Evolutionary conservation across 805 yeast genomes (phyloP).

Genomic region (Metschnikowia borealis): DNA sequence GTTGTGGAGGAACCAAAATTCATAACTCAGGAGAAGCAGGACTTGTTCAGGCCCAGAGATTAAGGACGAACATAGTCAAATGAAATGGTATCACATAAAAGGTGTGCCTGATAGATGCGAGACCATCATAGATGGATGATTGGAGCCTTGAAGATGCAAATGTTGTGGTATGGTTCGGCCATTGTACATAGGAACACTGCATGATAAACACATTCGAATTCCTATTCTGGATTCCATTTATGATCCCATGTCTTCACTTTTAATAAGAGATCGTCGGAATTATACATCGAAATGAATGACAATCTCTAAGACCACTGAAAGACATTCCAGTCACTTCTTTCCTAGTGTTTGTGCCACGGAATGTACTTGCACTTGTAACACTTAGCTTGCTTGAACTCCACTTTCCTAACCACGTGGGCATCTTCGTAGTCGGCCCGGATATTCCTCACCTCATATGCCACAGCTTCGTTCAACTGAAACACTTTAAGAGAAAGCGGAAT

Average conservation of each 20-base stretch:
- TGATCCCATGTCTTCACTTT: no score
- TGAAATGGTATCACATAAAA: no score
- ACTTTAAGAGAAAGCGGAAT: constrained; percentile 9
- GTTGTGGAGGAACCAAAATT: constrained; percentile 24
- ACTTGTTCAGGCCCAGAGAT: constrained; percentile 31
- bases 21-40: constrained; percentile 31
- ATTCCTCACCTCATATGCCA: constrained; percentile 14
- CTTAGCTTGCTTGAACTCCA: constrained; percentile 9
- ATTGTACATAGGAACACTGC: background rate
- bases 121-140: no score
- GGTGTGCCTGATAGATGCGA: no score
- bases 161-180: background rate
- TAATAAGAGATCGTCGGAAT: background rate
- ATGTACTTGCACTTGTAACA: constrained; percentile 15
- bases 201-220: background rate
- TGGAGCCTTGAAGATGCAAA: no score
- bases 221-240: no score
- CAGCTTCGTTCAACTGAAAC: constrained; percentile 14
- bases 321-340: background rate
- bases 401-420: constrained; percentile 8
- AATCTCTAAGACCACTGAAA: background rate
- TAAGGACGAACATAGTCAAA: background rate
- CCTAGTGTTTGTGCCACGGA: constrained; percentile 15
- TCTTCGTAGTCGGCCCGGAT: constrained; percentile 12
- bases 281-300: background rate